Evolutionary conservation across 1,284 basidiomycete genomes (phyloP), one percentile per base, ranked within the genome.

Genomic region (Stereum hirsutum): DNA sequence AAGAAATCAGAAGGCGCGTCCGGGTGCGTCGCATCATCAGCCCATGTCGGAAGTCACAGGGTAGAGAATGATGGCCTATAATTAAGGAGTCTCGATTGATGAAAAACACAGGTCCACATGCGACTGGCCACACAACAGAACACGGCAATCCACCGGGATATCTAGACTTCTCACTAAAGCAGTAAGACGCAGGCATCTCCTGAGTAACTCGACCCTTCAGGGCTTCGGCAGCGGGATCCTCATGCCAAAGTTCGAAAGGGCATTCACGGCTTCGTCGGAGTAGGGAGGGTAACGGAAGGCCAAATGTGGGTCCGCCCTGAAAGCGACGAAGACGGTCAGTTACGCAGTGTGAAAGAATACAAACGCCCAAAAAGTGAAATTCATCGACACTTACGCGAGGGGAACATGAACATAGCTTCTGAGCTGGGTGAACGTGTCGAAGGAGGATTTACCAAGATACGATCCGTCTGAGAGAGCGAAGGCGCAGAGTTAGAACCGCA

Each of bases 391-490:
- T 24, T 28, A 47, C 46, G 56, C 55, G 56, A 7, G 52, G 10
- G 61, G 60, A 10, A 56, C 48, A 40, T 61, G 53, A 36, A 61
- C 44, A 14, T 53, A 57, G 26, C 53, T 43, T 11, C 61, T 52
- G 2, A 43, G 25, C 37, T 63, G 61, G 7, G 56, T 59, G 48
- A 63, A 63, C 7, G 48, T 53, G 36, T 62, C 57, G 43, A 60
- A 63, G 0, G 57, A 51, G 44, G 52, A 52, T 41, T 60, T 62
- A 12, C 54, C 47, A 14, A 53, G 49, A 25, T 59, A 52, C 8
- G 45, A 46, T 8, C 61, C 61, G 41, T 60, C 59, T 61, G 24
- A 8, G 41, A 26, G 24, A 15, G 27, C 17, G 12, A 8, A 17
- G 15, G 15, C 20, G 37, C n/a, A 10, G 32, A 6, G 20, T 12